phyloP scores from a whole-genome alignment of 176 grass and related monocot species.

The Metroxylon sagu region DNA sequence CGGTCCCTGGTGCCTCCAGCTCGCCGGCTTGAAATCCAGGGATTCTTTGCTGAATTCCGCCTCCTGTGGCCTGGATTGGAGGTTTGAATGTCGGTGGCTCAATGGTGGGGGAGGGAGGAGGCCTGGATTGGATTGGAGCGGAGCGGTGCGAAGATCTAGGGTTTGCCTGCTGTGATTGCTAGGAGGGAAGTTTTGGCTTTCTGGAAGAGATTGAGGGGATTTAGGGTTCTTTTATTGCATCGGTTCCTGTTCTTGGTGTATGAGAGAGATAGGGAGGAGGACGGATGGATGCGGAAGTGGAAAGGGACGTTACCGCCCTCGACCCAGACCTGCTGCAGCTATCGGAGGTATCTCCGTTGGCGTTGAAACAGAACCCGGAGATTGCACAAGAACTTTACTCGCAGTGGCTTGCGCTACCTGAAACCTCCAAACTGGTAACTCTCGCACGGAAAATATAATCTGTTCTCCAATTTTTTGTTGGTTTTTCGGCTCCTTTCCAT shows the following conservation, averaged over 20 bases:
- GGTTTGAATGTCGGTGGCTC: too few species aligned
- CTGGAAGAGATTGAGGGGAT: background rate
- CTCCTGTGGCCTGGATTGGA: too few species aligned
- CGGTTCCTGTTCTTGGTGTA: slow-evolving; percentile 28
- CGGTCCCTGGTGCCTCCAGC: too few species aligned
- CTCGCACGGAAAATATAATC: background rate
- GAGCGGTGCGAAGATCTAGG: too few species aligned
- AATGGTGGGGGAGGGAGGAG: too few species aligned
- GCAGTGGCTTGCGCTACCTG: slow-evolving; percentile 88
- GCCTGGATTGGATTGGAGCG: too few species aligned
- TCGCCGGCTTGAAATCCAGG: too few species aligned
- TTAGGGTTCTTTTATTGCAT: background rate
- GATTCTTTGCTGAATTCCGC: too few species aligned
- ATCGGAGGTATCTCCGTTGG: slow-evolving; percentile 63
- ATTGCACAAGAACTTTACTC: slow-evolving; percentile 56
- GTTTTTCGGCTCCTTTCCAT: too few species aligned
- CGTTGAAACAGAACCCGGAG: slow-evolving; percentile 59
- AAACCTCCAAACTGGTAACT: slow-evolving; percentile 79
- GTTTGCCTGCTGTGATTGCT: too few species aligned
- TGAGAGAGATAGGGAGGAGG: slow-evolving; percentile 46
- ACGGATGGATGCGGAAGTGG: slow-evolving; percentile 70
- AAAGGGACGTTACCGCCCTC: slow-evolving; percentile 64
- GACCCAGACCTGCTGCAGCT: slow-evolving; percentile 96
- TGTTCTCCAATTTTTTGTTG: too few species aligned
- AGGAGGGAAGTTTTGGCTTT: background rate